Evolutionary conservation across 2,329 filamentous ascomycete genomes (phyloP).

Genomic region (Trichothecium sympodiale): DNA sequence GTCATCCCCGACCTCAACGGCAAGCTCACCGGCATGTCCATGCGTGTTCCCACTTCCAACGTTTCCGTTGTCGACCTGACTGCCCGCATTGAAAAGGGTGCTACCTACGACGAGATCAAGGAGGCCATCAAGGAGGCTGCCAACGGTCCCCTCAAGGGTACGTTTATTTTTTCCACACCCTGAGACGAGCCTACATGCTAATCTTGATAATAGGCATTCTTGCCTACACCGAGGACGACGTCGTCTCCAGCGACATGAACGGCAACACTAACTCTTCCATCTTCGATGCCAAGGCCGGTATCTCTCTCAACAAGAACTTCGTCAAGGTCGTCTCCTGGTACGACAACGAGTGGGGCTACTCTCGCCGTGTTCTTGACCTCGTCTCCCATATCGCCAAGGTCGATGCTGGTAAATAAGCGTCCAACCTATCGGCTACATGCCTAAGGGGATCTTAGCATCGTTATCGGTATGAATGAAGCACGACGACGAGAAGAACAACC

Average conservation of each 20-base stretch:
- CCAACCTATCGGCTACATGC: too few relatives aligned
- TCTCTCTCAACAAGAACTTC: slow-evolving; percentile 96
- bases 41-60: slow-evolving; percentile 98
- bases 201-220: slow-evolving; percentile 54
- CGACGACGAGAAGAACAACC: neutral
- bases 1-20: slow-evolving; percentile 96
- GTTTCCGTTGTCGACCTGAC: slow-evolving; percentile 99
- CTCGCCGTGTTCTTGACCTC: slow-evolving; percentile 84
- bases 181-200: slow-evolving; percentile 4
- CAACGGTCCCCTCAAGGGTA: slow-evolving; percentile 76
- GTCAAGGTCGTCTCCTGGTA: slow-evolving; percentile 98
- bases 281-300: slow-evolving; percentile 99
- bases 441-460: too few relatives aligned
- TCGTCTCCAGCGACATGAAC: slow-evolving; percentile 90
- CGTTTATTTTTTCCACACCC: slow-evolving; percentile 16
- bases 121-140: slow-evolving; percentile 76
- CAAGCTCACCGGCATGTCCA: slow-evolving; percentile 99
- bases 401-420: slow-evolving; percentile 44
- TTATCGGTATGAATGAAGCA: neutral
- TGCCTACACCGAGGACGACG: slow-evolving; percentile 90
- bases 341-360: slow-evolving; percentile 99
- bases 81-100: slow-evolving; percentile 83
- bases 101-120: slow-evolving; percentile 89
- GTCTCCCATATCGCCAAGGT: slow-evolving; percentile 69
- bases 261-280: slow-evolving; percentile 92